Base-by-base conservation (phyloP, 2,329 filamentous ascomycete genomes). In the Fusarium sp. region DNA sequence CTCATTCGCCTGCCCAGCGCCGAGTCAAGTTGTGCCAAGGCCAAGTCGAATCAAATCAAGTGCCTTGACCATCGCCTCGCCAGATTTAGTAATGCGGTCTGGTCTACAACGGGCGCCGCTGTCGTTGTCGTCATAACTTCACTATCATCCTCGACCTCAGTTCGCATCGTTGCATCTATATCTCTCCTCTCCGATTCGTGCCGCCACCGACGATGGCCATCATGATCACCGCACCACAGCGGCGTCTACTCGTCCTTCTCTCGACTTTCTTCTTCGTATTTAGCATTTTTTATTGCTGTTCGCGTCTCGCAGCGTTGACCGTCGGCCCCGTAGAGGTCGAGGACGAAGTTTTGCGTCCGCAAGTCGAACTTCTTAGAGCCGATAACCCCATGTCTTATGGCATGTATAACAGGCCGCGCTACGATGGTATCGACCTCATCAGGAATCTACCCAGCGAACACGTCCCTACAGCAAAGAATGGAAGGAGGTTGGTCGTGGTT, bases 401-500 rank as follows among this genome's bases (percentile, higher is more conserved):
- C 69, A 80, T 80, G 20, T 79, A 81, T 54, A 79, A 77, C 8
- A 83, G 84, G 28, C 85, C 85, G 30, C 74, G 72, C 13, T 79
- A 86, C 72, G 78, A 80, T 39, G 76, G 74, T 39, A 78, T 82
- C 30, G 78, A 73, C 15, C 76, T 82, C 54, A 70, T 81, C 41
- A 78, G 77, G 38, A 69, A 72, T 22, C 73, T 85, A 14, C 80
- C 82, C 17, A 61, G 69, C 15, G 58, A 78, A 44, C 61, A 79
- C 51, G 67, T 83, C 24, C 79, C 81, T 7, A 84, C 83, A 8
- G 51, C 77, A 32, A 65, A 80, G 26, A 83, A 84, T 42, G 77
- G 84, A 28, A 89, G 88, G 61, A 87, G 95, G 24, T 84, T 99
- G 30, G 85, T 98, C 39, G 87, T 98, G 69, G 87, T 98, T 39